Base-by-base conservation (phyloP, 192 early-diverging fungal species). In the Piromyces sp. region DNA sequence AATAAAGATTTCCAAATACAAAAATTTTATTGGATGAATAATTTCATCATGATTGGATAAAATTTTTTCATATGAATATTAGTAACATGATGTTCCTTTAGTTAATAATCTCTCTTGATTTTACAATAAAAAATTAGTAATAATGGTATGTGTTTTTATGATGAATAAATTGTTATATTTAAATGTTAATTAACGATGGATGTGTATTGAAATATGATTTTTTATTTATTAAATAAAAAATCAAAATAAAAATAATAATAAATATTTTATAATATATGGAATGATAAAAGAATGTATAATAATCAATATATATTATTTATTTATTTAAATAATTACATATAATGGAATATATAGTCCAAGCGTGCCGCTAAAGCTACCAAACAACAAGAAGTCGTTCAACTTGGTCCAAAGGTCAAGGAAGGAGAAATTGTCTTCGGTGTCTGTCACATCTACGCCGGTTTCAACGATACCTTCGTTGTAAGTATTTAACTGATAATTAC, bases 391-490 rank as follows among this genome's bases (percentile, higher is more conserved):
- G 93, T 92, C 88, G 94, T 98, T 87, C 92, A 93, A 83, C 93
- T 98, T 85, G 98, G 98, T 83, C 98, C 98, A 85, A 93, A 98
- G 89, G 95, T 96, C 89, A 94, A 94, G 85, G 95, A 95, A 87
- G 97, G 96, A 85, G 97, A 99, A 91, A 90, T 94, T 87, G 98
- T 99, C 83, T 99, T 98, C 85, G 98, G 98, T 87, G 98, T 99
- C 91, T 96, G 96, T 83, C 98, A 98, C 94, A 98, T 99, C 90
- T 98, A 94, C 86, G 97, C 98, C 87, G 94, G 93, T 81, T 97
- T 95, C 93, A 99, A 99, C 93, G 98, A 99, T 89, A 99, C 98
- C 85, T 99, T 99, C 86, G 96, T 99, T 86, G 86, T 87, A 86
- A 22, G 84, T 30, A 51, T 30, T 33, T n/a, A n/a, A n/a, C n/a